A percentile compares a stretch with the other conserved stretches of the same genome.
These are phyloP conservation scores for Paramecium bursaria DNA, from an alignment of 73 alveolate species.

Conservation along the genomic window DNA sequence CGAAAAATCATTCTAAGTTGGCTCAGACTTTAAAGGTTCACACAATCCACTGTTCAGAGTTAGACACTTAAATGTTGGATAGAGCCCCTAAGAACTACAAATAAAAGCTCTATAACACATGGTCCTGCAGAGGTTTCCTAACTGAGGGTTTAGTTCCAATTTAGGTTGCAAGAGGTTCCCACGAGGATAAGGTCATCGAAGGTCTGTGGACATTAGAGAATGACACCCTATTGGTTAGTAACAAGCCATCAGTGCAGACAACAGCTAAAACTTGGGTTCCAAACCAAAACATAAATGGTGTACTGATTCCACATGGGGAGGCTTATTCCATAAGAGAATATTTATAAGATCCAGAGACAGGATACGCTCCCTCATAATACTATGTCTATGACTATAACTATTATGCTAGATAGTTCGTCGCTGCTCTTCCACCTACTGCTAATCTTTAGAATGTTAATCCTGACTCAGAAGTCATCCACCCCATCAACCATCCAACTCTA, in stretches of 20 bases:
- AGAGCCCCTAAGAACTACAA: not conserved
- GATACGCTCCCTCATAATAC: constrained; percentile 57
- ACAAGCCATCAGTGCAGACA: constrained; percentile 42
- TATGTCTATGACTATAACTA: constrained; percentile 49
- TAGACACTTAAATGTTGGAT: constrained; percentile 23
- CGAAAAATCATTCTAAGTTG: constrained; percentile 49
- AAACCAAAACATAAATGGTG: constrained; percentile 31
- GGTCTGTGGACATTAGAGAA: not conserved
- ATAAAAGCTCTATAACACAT: constrained; percentile 40
- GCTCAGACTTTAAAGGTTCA: constrained; percentile 48
- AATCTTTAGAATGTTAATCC: constrained; percentile 28
- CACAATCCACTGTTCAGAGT: constrained; percentile 60
- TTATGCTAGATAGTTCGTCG: constrained; percentile 3
- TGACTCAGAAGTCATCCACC: constrained; percentile 55
- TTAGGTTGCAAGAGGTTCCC: constrained; percentile 50
- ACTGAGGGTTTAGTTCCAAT: constrained; percentile 59
- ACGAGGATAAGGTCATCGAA: not conserved
- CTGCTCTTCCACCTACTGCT: constrained; percentile 14
- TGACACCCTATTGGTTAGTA: constrained; percentile 2
- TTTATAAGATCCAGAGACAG: constrained; percentile 56
- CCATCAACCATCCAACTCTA: constrained; percentile 42
- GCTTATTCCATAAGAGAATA: constrained; percentile 49
- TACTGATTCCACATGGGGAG: constrained; percentile 57
- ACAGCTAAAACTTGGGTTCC: constrained; percentile 52
- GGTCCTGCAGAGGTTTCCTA: constrained; percentile 65